Evolutionary conservation across 345 rosid genomes (phyloP).

Genomic region (Gossypium longicalyx): DNA sequence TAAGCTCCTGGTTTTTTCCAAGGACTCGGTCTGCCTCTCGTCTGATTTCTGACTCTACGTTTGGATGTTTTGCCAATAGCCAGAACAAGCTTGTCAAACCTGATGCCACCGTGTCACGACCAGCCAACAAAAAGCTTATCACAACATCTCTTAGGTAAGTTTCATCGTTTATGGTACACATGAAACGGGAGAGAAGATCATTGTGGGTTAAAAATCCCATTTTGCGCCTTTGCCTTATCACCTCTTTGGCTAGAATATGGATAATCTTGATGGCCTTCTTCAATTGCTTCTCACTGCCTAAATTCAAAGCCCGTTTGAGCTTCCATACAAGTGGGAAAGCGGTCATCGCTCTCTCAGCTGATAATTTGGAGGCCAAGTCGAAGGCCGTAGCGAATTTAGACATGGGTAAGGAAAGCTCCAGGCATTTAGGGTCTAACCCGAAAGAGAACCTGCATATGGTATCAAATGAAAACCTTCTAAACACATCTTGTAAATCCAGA

Average conservation of each 20-base stretch:
- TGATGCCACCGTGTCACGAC: conserved; percentile 58
- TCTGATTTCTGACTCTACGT: conserved; percentile 23
- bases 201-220: conserved; percentile 27
- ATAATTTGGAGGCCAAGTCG: conserved; percentile 54
- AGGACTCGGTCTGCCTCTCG: conserved; percentile 37
- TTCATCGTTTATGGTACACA: conserved; percentile 41
- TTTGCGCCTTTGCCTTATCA: conserved; percentile 42
- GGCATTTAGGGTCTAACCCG: conserved; percentile 63
- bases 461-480: conserved; percentile 60
- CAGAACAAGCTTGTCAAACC: conserved; percentile 49
- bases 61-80: conserved; percentile 40
- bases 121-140: conserved; percentile 58
- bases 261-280: conserved; percentile 41
- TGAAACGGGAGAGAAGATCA: conserved; percentile 69
- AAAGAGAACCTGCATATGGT: conserved; percentile 56
- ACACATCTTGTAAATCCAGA: conserved; percentile 57
- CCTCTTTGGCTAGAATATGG: conserved; percentile 44
- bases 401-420: conserved; percentile 47
- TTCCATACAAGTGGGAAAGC: conserved; percentile 55
- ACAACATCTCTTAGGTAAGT: conserved; percentile 56
- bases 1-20: conserved; percentile 23
- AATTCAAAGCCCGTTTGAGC: conserved; percentile 46
- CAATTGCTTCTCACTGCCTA: conserved; percentile 59
- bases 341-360: conserved; percentile 59
- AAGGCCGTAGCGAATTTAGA: conserved; percentile 55